Conservation (phyloP, 371 early-diverging fungal genomes). For the Amoeboaphelidium protococcarum region DNA sequence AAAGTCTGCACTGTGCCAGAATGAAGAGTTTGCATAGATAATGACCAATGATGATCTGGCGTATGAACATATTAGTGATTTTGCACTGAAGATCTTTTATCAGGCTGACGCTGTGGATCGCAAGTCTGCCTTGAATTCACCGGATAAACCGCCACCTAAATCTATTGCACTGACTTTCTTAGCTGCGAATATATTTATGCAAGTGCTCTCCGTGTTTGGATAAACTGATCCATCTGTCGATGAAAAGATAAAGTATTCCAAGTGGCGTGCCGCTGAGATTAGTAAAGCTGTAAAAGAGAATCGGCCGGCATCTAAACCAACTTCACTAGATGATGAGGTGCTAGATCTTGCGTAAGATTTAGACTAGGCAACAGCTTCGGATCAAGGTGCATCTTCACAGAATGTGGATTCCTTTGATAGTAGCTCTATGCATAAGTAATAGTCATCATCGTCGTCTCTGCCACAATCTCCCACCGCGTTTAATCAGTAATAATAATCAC, state of each 20-base stretch:
- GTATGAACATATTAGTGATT: conserved; percentile 54
- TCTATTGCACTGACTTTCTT: conserved; percentile 46
- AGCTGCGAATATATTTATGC: conserved; percentile 54
- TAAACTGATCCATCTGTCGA: conserved; percentile 36
- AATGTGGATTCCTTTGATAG: background rate
- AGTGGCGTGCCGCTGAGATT: conserved; percentile 82
- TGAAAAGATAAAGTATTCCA: conserved; percentile 77
- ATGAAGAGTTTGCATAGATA: conserved; percentile 30
- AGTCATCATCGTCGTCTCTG: background rate
- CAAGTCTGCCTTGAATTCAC: too few species aligned
- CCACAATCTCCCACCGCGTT: background rate
- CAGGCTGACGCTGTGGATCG: conserved; percentile 81
- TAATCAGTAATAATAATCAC: background rate
- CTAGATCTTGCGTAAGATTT: conserved; percentile 20
- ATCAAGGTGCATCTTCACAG: background rate
- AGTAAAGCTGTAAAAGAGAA: conserved; percentile 74
- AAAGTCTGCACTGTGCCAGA: conserved; percentile 1
- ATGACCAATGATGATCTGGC: conserved; percentile 50
- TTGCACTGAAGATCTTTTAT: conserved; percentile 66
- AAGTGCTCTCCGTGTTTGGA: conserved; percentile 48
- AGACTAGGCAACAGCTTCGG: background rate
- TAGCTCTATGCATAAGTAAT: background rate
- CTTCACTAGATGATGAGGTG: too few species aligned
- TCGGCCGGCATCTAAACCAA: conserved; percentile 28
- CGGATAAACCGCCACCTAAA: conserved; percentile 39